Conservation (phyloP, 2,329 filamentous ascomycete genomes). For the Sarocladium strictum region DNA sequence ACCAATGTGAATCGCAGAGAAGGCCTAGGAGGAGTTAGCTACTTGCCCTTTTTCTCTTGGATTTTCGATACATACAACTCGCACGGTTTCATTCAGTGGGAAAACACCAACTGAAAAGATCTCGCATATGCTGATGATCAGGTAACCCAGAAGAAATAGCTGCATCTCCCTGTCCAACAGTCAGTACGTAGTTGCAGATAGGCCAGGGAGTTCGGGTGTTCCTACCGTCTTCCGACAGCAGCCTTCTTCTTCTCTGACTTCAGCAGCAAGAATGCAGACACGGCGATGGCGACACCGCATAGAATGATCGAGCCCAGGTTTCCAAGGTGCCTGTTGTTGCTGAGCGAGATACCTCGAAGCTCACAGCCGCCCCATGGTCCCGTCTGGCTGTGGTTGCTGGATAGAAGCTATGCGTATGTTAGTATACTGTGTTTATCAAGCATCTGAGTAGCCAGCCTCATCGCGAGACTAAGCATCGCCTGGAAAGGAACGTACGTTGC, state of each 20-base stretch:
- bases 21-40: constrained; percentile 51
- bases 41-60: not conserved
- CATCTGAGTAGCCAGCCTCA: no score
- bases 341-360: constrained; percentile 68
- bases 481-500: constrained; percentile 63
- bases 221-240: constrained; percentile 84
- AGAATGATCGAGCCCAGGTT: constrained; percentile 93
- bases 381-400: constrained; percentile 50
- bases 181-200: not conserved
- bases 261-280: constrained; percentile 63
- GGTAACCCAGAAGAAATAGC: constrained; percentile 80
- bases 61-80: constrained; percentile 55
- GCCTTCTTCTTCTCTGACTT: constrained; percentile 85
- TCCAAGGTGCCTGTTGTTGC: constrained; percentile 59
- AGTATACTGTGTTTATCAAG: constrained; percentile 8
- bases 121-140: constrained; percentile 86
- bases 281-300: constrained; percentile 67
- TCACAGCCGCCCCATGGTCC: constrained; percentile 64
- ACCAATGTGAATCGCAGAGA: constrained; percentile 85
- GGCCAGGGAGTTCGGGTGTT: not conserved
- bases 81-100: constrained; percentile 63
- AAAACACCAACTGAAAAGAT: constrained; percentile 94
- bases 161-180: constrained; percentile 75
- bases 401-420: constrained; percentile 52
- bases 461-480: no score